These are phyloP conservation scores for Trypanosomatidae sp. DNA, from an alignment of 208 protist species.

Conservation along the genomic window DNA sequence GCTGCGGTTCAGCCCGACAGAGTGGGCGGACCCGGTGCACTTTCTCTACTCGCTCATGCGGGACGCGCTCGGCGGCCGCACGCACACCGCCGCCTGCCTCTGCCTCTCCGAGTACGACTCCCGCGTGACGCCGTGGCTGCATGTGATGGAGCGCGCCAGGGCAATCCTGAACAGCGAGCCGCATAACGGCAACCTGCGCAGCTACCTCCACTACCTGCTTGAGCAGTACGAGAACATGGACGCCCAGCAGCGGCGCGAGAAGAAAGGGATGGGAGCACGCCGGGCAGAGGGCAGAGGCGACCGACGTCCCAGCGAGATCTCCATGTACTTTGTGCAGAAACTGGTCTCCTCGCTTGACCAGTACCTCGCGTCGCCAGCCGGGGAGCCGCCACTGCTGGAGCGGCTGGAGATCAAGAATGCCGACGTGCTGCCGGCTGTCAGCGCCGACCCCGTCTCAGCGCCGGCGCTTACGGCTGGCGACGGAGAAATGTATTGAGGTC, in stretches of 20 bases:
- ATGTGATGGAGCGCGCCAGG: constrained; percentile 7
- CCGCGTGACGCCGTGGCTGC: constrained; percentile 21
- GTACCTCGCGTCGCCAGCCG: constrained; percentile 9
- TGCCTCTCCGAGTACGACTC: constrained; percentile 36
- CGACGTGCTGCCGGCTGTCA: too few species aligned
- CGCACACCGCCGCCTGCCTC: constrained; percentile 19
- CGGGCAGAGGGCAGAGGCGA: too few species aligned
- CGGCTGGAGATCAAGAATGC: constrained; percentile 10
- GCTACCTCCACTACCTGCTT: constrained; percentile 17
- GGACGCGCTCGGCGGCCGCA: constrained; percentile 26
- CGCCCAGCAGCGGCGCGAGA: too few species aligned
- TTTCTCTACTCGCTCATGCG: constrained; percentile 18
- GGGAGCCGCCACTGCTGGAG: constrained; percentile 4
- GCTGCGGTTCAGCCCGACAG: not conserved
- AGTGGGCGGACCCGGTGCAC: constrained; percentile 13
- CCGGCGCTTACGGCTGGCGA: too few species aligned
- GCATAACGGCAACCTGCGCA: constrained; percentile 19
- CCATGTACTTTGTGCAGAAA: constrained; percentile 1
- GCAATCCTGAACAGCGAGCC: constrained; percentile 10
- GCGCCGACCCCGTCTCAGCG: too few species aligned
- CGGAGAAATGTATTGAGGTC: too few species aligned
- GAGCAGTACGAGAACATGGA: constrained; percentile 26
- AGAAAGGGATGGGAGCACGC: too few species aligned
- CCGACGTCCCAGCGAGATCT: too few species aligned
- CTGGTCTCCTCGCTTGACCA: constrained; percentile 11